phyloP scores from a whole-genome alignment of 2,329 filamentous ascomycete species.

The Periconia macrospinosa region DNA sequence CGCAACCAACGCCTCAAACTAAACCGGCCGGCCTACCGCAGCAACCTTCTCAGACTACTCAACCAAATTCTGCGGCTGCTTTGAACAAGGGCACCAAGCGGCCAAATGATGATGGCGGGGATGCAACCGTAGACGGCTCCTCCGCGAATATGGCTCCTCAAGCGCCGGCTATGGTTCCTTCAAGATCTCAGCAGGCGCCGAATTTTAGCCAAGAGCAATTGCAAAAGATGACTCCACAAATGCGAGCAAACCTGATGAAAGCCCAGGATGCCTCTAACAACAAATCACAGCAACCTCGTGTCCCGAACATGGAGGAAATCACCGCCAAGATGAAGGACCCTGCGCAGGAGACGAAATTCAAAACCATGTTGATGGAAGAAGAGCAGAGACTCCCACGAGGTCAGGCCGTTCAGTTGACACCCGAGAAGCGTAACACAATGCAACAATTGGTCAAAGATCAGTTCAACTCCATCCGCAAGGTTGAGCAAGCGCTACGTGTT shows the following conservation, averaged over 20 bases:
- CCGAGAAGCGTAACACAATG: slow-evolving; percentile 26
- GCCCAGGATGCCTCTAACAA: slow-evolving; percentile 36
- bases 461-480: slow-evolving; percentile 27
- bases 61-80: slow-evolving; percentile 19
- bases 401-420: slow-evolving; percentile 22
- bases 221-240: slow-evolving; percentile 33
- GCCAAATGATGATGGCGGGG: slow-evolving; percentile 46
- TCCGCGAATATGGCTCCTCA: slow-evolving; percentile 30
- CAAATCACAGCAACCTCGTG: slow-evolving; percentile 25
- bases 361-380: slow-evolving; percentile 30
- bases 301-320: slow-evolving; percentile 25
- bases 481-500: slow-evolving; percentile 34
- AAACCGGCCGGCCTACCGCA: slow-evolving; percentile 23
- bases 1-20: slow-evolving; percentile 24
- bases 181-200: slow-evolving; percentile 33
- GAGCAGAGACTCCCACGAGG: slow-evolving; percentile 26
- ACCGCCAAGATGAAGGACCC: slow-evolving; percentile 29
- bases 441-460: slow-evolving; percentile 30
- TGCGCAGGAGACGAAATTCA: slow-evolving; percentile 27
- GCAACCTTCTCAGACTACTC: slow-evolving; percentile 22
- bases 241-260: slow-evolving; percentile 36
- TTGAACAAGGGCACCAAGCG: slow-evolving; percentile 38
- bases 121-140: slow-evolving; percentile 35
- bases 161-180: slow-evolving; percentile 38
- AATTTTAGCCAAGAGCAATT: slow-evolving; percentile 39